Percentiles rank a stretch among this genome's conserved stretches.
Conservation (phyloP, 495 filamentous ascomycete genomes). For the Lichina pygmaea region DNA sequence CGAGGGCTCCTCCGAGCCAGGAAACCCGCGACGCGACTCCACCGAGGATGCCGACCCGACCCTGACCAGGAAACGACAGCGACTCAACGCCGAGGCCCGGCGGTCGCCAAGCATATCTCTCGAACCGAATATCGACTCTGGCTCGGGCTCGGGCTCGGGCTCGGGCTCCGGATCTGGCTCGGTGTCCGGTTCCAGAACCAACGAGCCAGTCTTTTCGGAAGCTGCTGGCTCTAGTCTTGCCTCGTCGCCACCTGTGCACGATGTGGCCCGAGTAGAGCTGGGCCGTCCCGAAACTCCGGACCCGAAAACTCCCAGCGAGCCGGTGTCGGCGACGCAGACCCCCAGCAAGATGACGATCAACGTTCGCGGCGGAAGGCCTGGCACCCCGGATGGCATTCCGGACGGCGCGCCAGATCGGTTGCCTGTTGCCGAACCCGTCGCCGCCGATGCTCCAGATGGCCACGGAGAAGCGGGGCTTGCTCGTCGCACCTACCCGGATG, state of each 20-base stretch:
- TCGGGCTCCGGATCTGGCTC: constrained; percentile 2
- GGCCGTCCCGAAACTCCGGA: neutral
- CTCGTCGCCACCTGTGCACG: neutral
- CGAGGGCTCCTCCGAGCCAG: constrained; percentile 11
- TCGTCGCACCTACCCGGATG: neutral
- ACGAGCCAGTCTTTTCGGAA: neutral
- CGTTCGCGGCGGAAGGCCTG: constrained; percentile 16
- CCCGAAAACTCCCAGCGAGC: neutral
- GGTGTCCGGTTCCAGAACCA: neutral
- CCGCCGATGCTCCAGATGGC: neutral
- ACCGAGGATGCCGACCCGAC: constrained; percentile 29
- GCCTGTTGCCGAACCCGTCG: neutral
- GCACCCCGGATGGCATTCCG: constrained; percentile 1
- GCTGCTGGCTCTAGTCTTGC: neutral
- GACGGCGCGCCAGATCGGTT: neutral
- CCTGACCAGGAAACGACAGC: constrained; percentile 31
- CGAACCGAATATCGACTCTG: constrained; percentile 10
- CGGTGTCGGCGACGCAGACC: constrained; percentile 4
- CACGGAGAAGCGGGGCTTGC: too few species aligned
- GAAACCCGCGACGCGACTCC: constrained; percentile 14
- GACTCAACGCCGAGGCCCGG: constrained; percentile 26
- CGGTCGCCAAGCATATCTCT: constrained; percentile 19
- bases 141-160: neutral
- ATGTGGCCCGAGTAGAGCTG: neutral
- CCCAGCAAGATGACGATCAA: constrained; percentile 31